A percentile compares a stretch with the other conserved stretches of the same genome.
Evolutionary conservation across 768 basidiomycete genomes (phyloP).

Genomic region (Coprinopsis sp.): DNA sequence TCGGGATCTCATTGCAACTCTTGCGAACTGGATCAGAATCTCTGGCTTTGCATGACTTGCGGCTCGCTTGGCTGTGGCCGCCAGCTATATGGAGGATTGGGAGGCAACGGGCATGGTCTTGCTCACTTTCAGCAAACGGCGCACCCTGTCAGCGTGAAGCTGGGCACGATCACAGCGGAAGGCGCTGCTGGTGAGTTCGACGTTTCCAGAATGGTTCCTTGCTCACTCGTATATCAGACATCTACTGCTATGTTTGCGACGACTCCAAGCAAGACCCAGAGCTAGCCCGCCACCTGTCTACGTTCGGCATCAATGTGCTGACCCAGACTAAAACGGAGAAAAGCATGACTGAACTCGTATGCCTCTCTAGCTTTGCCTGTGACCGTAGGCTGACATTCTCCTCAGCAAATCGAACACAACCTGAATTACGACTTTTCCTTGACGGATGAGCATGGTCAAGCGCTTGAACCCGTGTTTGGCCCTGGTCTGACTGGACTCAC

Average conservation of each 20-base stretch:
- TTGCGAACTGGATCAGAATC: constrained; percentile 85
- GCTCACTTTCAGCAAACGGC: constrained; percentile 65
- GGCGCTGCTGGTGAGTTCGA: constrained; percentile 70
- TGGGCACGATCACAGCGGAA: constrained; percentile 96
- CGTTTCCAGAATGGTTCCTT: neutral
- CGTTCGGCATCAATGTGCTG: constrained; percentile 84
- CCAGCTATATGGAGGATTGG: constrained; percentile 71
- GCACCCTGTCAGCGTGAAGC: constrained; percentile 85
- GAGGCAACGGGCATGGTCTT: constrained; percentile 89
- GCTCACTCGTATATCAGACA: constrained; percentile 43
- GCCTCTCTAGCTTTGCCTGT: constrained; percentile 13
- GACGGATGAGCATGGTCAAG: constrained; percentile 79
- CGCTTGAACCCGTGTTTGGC: constrained; percentile 85
- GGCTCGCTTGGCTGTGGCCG: constrained; percentile 89
- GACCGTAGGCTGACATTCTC: neutral
- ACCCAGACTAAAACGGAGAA: constrained; percentile 89
- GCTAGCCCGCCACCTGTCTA: constrained; percentile 63
- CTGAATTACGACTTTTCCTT: constrained; percentile 92
- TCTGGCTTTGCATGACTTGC: constrained; percentile 94
- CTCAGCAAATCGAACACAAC: constrained; percentile 95
- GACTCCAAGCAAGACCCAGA: constrained; percentile 79
- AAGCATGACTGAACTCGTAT: constrained; percentile 90
- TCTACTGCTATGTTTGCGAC: constrained; percentile 91
- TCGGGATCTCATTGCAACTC: constrained; percentile 72
- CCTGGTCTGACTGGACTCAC: constrained; percentile 83